A percentile compares a stretch with the other conserved stretches of the same genome.
These are phyloP conservation scores for Fusarium aywerte DNA, from an alignment of 2,329 filamentous ascomycete species.

Conservation along the genomic window DNA sequence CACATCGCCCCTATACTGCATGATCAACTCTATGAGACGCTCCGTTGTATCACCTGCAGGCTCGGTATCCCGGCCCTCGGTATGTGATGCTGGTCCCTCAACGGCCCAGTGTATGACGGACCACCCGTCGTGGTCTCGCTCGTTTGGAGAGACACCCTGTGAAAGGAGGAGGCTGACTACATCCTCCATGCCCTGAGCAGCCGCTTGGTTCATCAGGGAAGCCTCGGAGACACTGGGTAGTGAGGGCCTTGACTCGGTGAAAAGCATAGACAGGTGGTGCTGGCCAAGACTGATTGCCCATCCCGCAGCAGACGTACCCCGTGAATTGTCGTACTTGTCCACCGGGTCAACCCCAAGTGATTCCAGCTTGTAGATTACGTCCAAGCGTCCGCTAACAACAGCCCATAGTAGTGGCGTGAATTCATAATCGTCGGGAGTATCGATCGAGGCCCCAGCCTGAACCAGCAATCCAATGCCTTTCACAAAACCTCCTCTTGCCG, in stretches of 20 bases:
- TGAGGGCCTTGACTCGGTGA: too few relatives aligned
- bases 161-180: neutral
- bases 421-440: neutral
- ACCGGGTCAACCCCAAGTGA: neutral
- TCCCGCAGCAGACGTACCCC: neutral
- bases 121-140: neutral
- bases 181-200: neutral
- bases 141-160: neutral
- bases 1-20: neutral
- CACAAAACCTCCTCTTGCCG: neutral
- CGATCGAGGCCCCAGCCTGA: neutral
- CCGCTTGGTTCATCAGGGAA: neutral
- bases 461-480: neutral
- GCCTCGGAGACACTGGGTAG: too few relatives aligned
- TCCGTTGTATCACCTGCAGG: too few relatives aligned
- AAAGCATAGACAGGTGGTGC: neutral
- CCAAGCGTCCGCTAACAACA: neutral
- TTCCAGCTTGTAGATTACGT: neutral
- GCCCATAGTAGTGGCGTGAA: neutral
- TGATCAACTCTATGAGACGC: neutral
- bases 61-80: too few relatives aligned
- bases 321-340: neutral
- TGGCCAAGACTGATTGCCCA: neutral
- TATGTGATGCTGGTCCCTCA: neutral
- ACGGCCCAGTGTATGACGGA: neutral